Percentiles rank a stretch among this genome's conserved stretches.
Evolutionary conservation across 768 basidiomycete genomes (phyloP).

Genomic region (Leccinum uliginosum): DNA sequence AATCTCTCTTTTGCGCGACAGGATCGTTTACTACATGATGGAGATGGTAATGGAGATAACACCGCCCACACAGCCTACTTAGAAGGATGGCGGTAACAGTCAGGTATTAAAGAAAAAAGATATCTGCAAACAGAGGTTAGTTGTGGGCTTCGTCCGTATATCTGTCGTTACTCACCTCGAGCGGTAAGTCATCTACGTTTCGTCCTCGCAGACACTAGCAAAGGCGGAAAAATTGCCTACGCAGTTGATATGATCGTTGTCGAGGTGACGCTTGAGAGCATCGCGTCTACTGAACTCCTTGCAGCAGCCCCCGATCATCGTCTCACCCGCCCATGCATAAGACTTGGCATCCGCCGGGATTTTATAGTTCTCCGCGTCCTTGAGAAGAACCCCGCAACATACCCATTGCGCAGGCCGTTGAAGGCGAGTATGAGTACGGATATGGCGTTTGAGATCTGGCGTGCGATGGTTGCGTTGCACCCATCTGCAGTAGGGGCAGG

Average conservation of each 20-base stretch:
- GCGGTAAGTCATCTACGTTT: constrained; percentile 7
- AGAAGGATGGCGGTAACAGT: not conserved
- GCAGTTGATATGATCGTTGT: constrained; percentile 33
- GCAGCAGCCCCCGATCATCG: constrained; percentile 36
- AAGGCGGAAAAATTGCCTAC: constrained; percentile 30
- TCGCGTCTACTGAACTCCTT: constrained; percentile 36
- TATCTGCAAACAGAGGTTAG: constrained; percentile 7
- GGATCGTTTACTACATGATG: constrained; percentile 9
- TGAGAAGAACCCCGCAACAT: constrained; percentile 33
- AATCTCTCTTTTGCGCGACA: constrained; percentile 5
- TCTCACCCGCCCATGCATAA: constrained; percentile 26
- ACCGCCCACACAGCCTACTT: constrained; percentile 9
- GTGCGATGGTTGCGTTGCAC: constrained; percentile 46
- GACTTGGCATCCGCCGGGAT: constrained; percentile 21
- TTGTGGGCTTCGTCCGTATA: not conserved
- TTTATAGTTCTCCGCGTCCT: constrained; percentile 21
- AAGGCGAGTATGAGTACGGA: constrained; percentile 46
- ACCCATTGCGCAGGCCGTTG: constrained; percentile 35
- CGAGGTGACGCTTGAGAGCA: constrained; percentile 38
- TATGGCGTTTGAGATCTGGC: constrained; percentile 58
- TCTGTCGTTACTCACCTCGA: constrained; percentile 4
- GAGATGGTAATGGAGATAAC: constrained; percentile 5
- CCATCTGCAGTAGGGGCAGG: constrained; percentile 47
- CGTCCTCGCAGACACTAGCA: constrained; percentile 25
- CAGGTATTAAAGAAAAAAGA: not conserved